phyloP scores from a whole-genome alignment of 2,329 filamentous ascomycete species.

The Neopestalotiopsis rosae region DNA sequence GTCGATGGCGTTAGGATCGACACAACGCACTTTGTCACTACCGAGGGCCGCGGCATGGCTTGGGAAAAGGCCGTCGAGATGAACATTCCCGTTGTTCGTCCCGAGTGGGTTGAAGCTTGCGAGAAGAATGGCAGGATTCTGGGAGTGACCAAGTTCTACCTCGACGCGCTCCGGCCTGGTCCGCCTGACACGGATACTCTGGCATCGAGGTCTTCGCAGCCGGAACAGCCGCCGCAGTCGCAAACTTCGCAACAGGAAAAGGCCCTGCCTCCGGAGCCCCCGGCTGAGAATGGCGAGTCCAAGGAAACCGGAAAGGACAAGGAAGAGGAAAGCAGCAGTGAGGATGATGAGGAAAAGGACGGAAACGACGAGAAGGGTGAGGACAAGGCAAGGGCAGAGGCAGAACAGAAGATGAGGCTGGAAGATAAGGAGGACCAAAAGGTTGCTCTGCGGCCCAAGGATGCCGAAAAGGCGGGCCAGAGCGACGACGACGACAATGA shows the following conservation, averaged over 20 bases:
- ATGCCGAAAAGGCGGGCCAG: constrained; percentile 58
- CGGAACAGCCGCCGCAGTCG: constrained; percentile 25
- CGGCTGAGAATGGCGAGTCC: constrained; percentile 25
- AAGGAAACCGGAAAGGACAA: constrained; percentile 12
- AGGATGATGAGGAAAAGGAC: constrained; percentile 22
- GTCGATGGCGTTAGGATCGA: constrained; percentile 92
- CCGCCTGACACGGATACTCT: constrained; percentile 41
- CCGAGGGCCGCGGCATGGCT: constrained; percentile 83
- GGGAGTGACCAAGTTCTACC: constrained; percentile 93
- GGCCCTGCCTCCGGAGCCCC: constrained; percentile 33
- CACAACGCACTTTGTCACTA: constrained; percentile 98
- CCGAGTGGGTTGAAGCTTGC: constrained; percentile 98
- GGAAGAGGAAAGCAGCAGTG: constrained; percentile 24
- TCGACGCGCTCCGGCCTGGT: constrained; percentile 72
- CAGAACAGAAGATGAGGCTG: constrained; percentile 62
- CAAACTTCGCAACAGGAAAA: constrained; percentile 34
- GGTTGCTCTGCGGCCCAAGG: constrained; percentile 53
- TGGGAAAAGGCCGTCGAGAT: constrained; percentile 98
- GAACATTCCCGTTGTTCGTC: constrained; percentile 96
- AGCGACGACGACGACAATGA: constrained; percentile 45
- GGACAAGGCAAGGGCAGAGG: constrained; percentile 34
- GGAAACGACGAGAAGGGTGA: constrained; percentile 33
- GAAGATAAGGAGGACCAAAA: constrained; percentile 62
- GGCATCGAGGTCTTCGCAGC: constrained; percentile 23
- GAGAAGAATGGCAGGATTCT: constrained; percentile 91